A percentile compares a stretch with the other conserved stretches of the same genome.
phyloP scores from a whole-genome alignment of 371 early-diverging fungal species.

The Haplosporangium sp. region DNA sequence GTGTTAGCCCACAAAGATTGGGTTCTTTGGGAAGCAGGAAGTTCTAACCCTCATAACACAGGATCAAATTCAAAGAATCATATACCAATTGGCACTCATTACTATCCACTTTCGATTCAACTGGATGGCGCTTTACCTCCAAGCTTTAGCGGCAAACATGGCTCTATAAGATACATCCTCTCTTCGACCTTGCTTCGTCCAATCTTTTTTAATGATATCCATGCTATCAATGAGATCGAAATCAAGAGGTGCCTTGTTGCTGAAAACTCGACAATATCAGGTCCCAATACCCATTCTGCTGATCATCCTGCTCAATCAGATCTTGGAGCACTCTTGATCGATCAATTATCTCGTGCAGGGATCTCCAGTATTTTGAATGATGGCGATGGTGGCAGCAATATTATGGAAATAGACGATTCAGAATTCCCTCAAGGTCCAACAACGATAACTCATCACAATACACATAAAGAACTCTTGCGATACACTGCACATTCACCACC shows the following conservation, averaged over 20 bases:
- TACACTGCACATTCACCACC: slow-evolving; percentile 51
- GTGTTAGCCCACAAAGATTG: slow-evolving; percentile 53
- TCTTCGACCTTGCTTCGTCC: slow-evolving; percentile 44
- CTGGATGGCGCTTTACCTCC: slow-evolving; percentile 51
- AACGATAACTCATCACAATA: slow-evolving; percentile 53
- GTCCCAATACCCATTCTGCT: neutral
- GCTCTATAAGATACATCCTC: slow-evolving; percentile 50
- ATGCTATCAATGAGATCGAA: slow-evolving; percentile 40
- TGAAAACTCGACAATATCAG: slow-evolving; percentile 2
- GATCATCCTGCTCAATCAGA: slow-evolving; percentile 11
- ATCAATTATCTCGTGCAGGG: slow-evolving; percentile 33
- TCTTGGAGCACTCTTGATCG: slow-evolving; percentile 37
- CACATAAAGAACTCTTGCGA: slow-evolving; percentile 48
- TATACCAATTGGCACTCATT: slow-evolving; percentile 52
- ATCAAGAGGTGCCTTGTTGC: slow-evolving; percentile 46
- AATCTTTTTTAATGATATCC: slow-evolving; percentile 45
- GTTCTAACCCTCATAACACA: slow-evolving; percentile 15
- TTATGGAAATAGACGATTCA: slow-evolving; percentile 2
- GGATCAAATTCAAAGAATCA: slow-evolving; percentile 45
- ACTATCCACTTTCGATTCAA: slow-evolving; percentile 54
- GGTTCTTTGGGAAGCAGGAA: slow-evolving; percentile 55
- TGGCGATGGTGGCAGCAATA: neutral
- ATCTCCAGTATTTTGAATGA: slow-evolving; percentile 11
- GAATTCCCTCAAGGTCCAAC: slow-evolving; percentile 25
- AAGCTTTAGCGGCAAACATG: slow-evolving; percentile 50